Conservation (phyloP, 192 early-diverging fungal species). For the Geranomyces michiganensis region DNA sequence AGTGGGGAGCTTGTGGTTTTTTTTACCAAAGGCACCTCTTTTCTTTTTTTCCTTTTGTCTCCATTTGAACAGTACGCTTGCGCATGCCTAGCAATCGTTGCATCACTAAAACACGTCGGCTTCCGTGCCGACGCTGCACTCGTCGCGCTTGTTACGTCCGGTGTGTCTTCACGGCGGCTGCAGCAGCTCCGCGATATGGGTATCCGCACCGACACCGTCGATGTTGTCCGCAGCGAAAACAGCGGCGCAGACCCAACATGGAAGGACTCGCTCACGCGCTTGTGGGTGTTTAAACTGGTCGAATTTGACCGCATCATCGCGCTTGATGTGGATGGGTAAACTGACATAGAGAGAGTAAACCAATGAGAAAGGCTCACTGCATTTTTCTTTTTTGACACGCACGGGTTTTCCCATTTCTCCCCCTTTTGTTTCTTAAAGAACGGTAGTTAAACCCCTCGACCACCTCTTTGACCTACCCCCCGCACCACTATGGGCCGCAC, state of each 20-base stretch:
- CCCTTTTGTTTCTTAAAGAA: not conserved
- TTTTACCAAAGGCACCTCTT: too few species aligned
- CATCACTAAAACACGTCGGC: constrained; percentile 1
- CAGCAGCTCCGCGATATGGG: not conserved
- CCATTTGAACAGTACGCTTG: constrained; percentile 14
- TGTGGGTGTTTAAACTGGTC: constrained; percentile 24
- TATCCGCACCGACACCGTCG: not conserved
- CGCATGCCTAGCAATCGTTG: not conserved
- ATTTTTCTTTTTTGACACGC: too few species aligned
- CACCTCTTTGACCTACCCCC: constrained; percentile 23
- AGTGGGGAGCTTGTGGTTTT: too few species aligned
- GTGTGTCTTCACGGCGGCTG: not conserved
- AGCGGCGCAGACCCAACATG: constrained; percentile 13
- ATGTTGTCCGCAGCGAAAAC: not conserved
- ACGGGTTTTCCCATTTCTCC: too few species aligned
- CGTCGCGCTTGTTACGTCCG: constrained; percentile 5
- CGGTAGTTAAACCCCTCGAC: constrained; percentile 12
- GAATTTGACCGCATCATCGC: constrained; percentile 24
- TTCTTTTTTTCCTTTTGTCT: too few species aligned
- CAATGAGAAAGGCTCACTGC: too few species aligned
- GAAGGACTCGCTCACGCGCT: constrained; percentile 1
- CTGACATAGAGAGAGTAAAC: too few species aligned
- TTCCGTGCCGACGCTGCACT: not conserved
- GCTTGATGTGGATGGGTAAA: constrained; percentile 22
- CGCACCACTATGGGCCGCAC: constrained; percentile 10